A percentile compares a stretch with the other conserved stretches of the same genome.
Evolutionary conservation across 1,284 basidiomycete genomes (phyloP).

Genomic region (Mycena sp.): DNA sequence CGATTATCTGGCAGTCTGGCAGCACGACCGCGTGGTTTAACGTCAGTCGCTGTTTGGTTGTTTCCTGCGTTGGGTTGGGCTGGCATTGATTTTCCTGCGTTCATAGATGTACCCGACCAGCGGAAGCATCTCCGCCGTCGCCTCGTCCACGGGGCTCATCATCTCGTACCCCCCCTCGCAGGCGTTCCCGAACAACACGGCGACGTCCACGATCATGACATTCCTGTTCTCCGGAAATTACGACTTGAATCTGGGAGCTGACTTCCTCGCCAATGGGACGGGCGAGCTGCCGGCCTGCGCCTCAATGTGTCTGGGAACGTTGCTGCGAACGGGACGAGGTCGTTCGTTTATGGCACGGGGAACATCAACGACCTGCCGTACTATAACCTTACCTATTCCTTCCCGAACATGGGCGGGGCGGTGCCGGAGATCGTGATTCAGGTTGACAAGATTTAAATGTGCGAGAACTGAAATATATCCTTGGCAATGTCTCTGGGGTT

Average conservation of each 20-base stretch:
- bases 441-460: slow-evolving; percentile 15
- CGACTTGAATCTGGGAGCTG: slow-evolving; percentile 22
- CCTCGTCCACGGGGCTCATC: slow-evolving; percentile 32
- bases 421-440: slow-evolving; percentile 31
- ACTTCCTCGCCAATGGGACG: slow-evolving; percentile 35
- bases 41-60: slow-evolving; percentile 12
- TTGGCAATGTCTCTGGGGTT: too few species aligned
- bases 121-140: slow-evolving; percentile 38
- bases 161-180: slow-evolving; percentile 39
- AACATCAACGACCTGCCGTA: slow-evolving; percentile 35
- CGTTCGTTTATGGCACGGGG: slow-evolving; percentile 35
- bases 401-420: slow-evolving; percentile 23
- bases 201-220: slow-evolving; percentile 35
- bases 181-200: slow-evolving; percentile 35
- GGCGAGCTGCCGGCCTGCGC: slow-evolving; percentile 36
- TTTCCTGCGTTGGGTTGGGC: background rate
- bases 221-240: slow-evolving; percentile 37
- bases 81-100: background rate
- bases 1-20: slow-evolving; percentile 37
- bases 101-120: slow-evolving; percentile 39
- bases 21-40: slow-evolving; percentile 28
- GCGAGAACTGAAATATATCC: too few species aligned
- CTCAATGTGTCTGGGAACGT: slow-evolving; percentile 37
- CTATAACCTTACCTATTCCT: slow-evolving; percentile 39
- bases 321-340: slow-evolving; percentile 13